Evolutionary conservation across 192 early-diverging fungal species (phyloP).

Genomic region (Coemansia sp.): DNA sequence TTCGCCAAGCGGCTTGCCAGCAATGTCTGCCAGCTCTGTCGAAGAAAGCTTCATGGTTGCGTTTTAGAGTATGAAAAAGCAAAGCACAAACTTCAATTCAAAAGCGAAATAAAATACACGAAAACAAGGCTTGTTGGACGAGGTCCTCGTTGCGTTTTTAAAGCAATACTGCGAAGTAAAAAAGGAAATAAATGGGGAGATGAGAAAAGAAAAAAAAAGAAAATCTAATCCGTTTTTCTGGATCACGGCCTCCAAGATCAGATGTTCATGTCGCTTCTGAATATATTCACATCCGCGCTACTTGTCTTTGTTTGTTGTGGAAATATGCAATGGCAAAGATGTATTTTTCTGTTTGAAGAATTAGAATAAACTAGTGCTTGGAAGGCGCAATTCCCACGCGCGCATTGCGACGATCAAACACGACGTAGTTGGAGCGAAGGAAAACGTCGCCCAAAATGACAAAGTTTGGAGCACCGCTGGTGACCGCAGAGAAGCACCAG

Average conservation of each 20-base stretch:
- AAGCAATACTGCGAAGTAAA: too few species aligned
- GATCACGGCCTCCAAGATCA: too few species aligned
- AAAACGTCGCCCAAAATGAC: conserved; percentile 68
- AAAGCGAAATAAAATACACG: too few species aligned
- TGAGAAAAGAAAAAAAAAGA: background rate
- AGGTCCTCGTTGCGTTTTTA: too few species aligned
- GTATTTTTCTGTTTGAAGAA: background rate
- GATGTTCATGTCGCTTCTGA: background rate
- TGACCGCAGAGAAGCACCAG: conserved; percentile 54
- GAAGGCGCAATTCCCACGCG: conserved; percentile 61
- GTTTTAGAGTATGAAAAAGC: background rate
- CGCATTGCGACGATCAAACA: conserved; percentile 60
- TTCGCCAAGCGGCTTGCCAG: conserved; percentile 21
- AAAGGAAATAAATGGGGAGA: too few species aligned
- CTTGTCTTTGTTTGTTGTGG: too few species aligned
- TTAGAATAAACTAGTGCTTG: conserved; percentile 25
- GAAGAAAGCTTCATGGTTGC: conserved; percentile 34
- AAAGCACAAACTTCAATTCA: background rate
- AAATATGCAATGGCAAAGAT: background rate
- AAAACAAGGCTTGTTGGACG: too few species aligned
- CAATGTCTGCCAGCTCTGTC: conserved; percentile 16
- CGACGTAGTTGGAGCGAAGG: conserved; percentile 64
- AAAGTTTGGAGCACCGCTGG: conserved; percentile 46
- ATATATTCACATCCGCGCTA: too few species aligned
- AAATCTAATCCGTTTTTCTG: background rate